Percentiles rank a stretch among this genome's conserved stretches.
phyloP scores from a whole-genome alignment of 1,284 basidiomycete genomes.

The Cutaneotrichosporon sp. region DNA sequence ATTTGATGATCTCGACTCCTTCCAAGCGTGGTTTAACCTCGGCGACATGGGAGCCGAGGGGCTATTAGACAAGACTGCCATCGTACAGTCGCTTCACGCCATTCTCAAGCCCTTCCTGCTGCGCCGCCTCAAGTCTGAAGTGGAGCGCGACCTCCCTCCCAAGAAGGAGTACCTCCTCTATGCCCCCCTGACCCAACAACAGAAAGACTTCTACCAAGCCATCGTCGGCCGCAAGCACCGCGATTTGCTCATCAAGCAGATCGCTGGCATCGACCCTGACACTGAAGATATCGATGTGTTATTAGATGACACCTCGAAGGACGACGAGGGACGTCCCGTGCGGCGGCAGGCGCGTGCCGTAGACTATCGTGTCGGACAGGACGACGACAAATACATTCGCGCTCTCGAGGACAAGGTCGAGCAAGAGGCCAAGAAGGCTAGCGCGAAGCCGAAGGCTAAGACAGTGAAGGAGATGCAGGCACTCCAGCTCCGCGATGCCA shows the following conservation, averaged over 20 bases:
- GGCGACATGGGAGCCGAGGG: slow-evolving; percentile 37
- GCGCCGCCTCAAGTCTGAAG: slow-evolving; percentile 84
- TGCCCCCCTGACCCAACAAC: slow-evolving; percentile 74
- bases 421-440: too few species aligned
- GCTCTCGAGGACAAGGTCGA: too few species aligned
- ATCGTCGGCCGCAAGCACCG: slow-evolving; percentile 65
- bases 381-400: slow-evolving; percentile 66
- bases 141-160: slow-evolving; percentile 67
- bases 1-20: slow-evolving; percentile 82
- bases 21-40: slow-evolving; percentile 75
- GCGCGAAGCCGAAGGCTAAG: slow-evolving; percentile 1
- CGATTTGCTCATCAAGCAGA: slow-evolving; percentile 58
- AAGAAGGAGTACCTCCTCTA: slow-evolving; percentile 97
- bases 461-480: slow-evolving; percentile 52
- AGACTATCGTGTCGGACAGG: slow-evolving; percentile 55
- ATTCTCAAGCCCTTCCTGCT: slow-evolving; percentile 95
- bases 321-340: slow-evolving; percentile 8
- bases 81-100: slow-evolving; percentile 78
- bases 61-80: slow-evolving; percentile 55
- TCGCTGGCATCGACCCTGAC: not conserved
- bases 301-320: slow-evolving; percentile 24
- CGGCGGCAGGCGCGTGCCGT: slow-evolving; percentile 26
- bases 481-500: slow-evolving; percentile 56
- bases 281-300: not conserved
- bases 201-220: slow-evolving; percentile 78